phyloP scores from a whole-genome alignment of 2,329 filamentous ascomycete genomes.

The Colletotrichum lupini region DNA sequence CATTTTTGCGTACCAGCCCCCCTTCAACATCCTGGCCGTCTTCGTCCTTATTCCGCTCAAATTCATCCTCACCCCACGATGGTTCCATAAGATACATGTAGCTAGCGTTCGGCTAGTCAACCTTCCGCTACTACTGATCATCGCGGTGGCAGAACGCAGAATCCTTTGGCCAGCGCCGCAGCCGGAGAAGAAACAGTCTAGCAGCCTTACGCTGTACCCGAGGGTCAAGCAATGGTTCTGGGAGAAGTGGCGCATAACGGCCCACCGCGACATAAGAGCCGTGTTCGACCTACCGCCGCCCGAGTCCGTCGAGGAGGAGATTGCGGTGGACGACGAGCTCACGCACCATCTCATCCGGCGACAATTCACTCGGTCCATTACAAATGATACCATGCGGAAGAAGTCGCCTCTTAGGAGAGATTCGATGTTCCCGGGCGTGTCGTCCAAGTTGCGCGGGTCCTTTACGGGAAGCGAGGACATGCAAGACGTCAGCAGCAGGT shows the following conservation, averaged over 20 bases:
- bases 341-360: conserved; percentile 68
- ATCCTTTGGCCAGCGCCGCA: conserved; percentile 66
- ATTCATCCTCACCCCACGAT: conserved; percentile 80
- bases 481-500: conserved; percentile 54
- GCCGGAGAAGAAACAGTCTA: conserved; percentile 35
- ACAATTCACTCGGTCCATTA: conserved; percentile 62
- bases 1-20: conserved; percentile 84
- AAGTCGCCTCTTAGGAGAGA: conserved; percentile 60
- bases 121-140: conserved; percentile 77
- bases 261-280: conserved; percentile 76
- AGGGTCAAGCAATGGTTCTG: conserved; percentile 64
- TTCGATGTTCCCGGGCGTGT: conserved; percentile 66
- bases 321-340: conserved; percentile 68
- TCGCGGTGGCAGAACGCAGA: conserved; percentile 77
- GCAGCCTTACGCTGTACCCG: conserved; percentile 39
- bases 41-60: conserved; percentile 81
- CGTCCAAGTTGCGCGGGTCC: conserved; percentile 61
- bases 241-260: conserved; percentile 75
- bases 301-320: conserved; percentile 66
- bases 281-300: conserved; percentile 80
- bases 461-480: conserved; percentile 59
- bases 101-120: conserved; percentile 80
- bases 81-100: conserved; percentile 93
- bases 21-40: conserved; percentile 85
- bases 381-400: conserved; percentile 45